These are phyloP conservation scores for Verticillium albo-atrum DNA, from an alignment of 2,329 filamentous ascomycete species.

Conservation along the genomic window DNA sequence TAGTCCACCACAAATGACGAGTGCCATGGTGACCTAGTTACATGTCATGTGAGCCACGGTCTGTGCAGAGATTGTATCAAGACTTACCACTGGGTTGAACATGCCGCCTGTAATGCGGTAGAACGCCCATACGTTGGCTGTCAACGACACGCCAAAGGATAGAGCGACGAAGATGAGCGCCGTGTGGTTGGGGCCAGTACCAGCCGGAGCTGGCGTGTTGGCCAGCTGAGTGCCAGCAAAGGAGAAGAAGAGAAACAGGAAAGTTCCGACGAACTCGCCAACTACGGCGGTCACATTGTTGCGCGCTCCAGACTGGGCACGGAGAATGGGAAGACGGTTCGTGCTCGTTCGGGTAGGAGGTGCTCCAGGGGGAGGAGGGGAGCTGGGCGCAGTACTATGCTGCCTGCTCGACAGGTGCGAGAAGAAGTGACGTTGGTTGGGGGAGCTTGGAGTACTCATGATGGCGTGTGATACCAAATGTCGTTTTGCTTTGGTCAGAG, in stretches of 20 bases:
- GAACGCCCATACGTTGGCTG: slow-evolving; percentile 53
- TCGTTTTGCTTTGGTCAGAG: neutral
- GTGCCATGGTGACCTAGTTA: slow-evolving; percentile 48
- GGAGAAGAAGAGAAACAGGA: slow-evolving; percentile 45
- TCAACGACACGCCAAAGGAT: slow-evolving; percentile 44
- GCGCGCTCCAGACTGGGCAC: slow-evolving; percentile 7
- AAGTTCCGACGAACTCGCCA: slow-evolving; percentile 49
- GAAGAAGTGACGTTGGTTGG: neutral
- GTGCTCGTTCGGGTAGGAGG: neutral
- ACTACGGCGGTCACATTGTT: slow-evolving; percentile 37
- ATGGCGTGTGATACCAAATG: neutral
- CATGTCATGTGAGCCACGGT: neutral
- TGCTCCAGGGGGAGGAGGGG: neutral
- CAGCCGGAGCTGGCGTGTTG: slow-evolving; percentile 2
- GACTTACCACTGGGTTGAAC: slow-evolving; percentile 35
- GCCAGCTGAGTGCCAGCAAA: slow-evolving; percentile 35
- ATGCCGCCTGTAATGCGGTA: slow-evolving; percentile 48
- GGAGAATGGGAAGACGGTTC: neutral
- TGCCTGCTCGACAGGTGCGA: neutral
- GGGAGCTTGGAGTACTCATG: neutral
- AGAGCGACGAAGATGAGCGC: slow-evolving; percentile 44
- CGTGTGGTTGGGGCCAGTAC: slow-evolving; percentile 19
- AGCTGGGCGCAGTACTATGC: neutral
- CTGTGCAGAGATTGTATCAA: too few species aligned
- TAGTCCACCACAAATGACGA: slow-evolving; percentile 55